Conservation (phyloP, 352 stramenopile genomes). For the Plasmopara halstedii region DNA sequence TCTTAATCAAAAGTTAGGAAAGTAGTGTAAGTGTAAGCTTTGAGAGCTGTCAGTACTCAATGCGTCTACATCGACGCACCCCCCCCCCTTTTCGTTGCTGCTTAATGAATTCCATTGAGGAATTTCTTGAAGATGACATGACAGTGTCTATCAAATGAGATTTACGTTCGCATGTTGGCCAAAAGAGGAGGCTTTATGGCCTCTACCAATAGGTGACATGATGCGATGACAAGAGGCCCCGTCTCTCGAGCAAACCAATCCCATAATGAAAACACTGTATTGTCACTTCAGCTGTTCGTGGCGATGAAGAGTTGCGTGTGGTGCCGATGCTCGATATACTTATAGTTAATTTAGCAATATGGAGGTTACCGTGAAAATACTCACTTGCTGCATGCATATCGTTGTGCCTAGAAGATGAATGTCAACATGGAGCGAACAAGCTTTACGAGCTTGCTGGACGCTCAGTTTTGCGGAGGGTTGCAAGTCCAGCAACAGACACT, state of each 20-base stretch:
- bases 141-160: slow-evolving; percentile 5
- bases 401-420: slow-evolving; percentile 33
- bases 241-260: slow-evolving; percentile 9
- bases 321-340: not conserved
- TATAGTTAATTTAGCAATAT: not conserved
- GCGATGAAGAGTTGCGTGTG: not conserved
- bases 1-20: slow-evolving; percentile 6
- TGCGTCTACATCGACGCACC: slow-evolving; percentile 1
- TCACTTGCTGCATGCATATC: slow-evolving; percentile 25
- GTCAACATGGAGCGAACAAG: slow-evolving; percentile 29
- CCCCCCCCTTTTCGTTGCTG: slow-evolving; percentile 12
- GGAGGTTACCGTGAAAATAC: slow-evolving; percentile 6
- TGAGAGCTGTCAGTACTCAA: not conserved
- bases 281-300: slow-evolving; percentile 4
- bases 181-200: not conserved
- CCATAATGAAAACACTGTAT: slow-evolving; percentile 7
- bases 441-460: slow-evolving; percentile 27
- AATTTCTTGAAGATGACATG: not conserved
- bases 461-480: slow-evolving; percentile 22
- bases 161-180: slow-evolving; percentile 6
- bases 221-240: slow-evolving; percentile 8
- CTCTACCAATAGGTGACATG: not conserved
- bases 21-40: slow-evolving; percentile 1
- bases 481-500: slow-evolving; percentile 10
- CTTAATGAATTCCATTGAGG: slow-evolving; percentile 4